phyloP scores from a whole-genome alignment of 495 filamentous ascomycete species.

The Lophiostoma macrostomum region DNA sequence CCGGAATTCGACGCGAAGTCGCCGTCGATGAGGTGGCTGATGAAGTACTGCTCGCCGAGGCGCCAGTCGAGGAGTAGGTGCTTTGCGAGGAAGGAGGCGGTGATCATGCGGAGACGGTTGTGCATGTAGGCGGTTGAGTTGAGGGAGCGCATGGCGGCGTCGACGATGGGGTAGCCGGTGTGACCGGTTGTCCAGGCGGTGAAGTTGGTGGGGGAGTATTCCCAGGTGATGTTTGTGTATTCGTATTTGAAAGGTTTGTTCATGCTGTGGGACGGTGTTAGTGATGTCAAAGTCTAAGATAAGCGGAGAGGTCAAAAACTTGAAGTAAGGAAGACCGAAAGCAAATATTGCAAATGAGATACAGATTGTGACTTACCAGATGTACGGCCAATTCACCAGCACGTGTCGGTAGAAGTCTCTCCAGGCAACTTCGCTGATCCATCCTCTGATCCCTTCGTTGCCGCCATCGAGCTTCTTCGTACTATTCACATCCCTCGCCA shows the following conservation, averaged over 20 bases:
- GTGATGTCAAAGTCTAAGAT: no score
- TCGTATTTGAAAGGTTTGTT: conserved; percentile 90
- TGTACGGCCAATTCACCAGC: conserved; percentile 79
- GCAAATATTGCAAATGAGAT: neutral
- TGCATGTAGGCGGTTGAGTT: conserved; percentile 74
- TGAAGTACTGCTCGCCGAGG: conserved; percentile 83
- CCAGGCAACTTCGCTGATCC: conserved; percentile 91
- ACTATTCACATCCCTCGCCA: conserved; percentile 64
- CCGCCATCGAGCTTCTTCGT: conserved; percentile 69
- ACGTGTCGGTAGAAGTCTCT: conserved; percentile 92
- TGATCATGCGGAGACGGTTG: conserved; percentile 86
- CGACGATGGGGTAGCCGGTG: conserved; percentile 84
- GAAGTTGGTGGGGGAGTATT: conserved; percentile 67
- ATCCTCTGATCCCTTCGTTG: conserved; percentile 62
- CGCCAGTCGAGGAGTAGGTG: conserved; percentile 89
- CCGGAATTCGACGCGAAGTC: conserved; percentile 93
- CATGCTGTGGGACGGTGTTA: conserved; percentile 58
- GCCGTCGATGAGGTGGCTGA: conserved; percentile 83
- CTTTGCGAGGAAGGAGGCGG: conserved; percentile 83
- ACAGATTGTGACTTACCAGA: conserved; percentile 63
- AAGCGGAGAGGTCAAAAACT: no score
- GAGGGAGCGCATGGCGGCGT: conserved; percentile 89
- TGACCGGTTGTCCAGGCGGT: conserved; percentile 69
- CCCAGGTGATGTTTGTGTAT: conserved; percentile 80
- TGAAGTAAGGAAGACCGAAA: neutral